phyloP scores from a whole-genome alignment of 306 rosid species.

The Dryas octopetala region DNA sequence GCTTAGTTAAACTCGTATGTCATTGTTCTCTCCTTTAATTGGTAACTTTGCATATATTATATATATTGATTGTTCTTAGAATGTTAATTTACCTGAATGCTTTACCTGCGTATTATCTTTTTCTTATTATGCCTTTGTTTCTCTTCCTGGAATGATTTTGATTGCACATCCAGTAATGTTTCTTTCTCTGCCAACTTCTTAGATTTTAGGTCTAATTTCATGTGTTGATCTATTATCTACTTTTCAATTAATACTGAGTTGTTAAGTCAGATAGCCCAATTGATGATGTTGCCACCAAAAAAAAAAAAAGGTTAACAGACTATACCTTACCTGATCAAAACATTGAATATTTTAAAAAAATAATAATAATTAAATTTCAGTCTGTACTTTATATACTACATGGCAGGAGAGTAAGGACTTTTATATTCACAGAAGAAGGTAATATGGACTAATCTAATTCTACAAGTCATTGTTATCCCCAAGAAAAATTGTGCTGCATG shows the following conservation, averaged over 20 bases:
- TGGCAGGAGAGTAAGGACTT: neutral
- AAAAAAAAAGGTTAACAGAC: too few species aligned
- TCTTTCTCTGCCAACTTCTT: neutral
- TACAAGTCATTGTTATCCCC: neutral
- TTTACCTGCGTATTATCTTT: neutral
- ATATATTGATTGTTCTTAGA: neutral
- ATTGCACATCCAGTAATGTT: neutral
- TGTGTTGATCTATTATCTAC: neutral
- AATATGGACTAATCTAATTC: neutral
- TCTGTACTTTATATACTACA: neutral
- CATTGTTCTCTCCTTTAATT: neutral
- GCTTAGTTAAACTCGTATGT: neutral
- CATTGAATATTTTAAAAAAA: neutral
- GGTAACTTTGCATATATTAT: neutral
- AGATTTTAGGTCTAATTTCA: neutral
- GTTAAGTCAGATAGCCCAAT: neutral
- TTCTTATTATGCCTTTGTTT: neutral
- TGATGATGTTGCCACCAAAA: too few species aligned
- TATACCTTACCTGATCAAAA: neutral
- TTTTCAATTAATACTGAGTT: neutral
- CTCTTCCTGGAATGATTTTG: neutral
- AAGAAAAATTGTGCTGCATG: neutral
- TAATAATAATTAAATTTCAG: too few species aligned
- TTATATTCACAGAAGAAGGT: neutral
- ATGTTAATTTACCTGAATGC: neutral